A percentile compares a stretch with the other conserved stretches of the same genome.
Conservation (phyloP, 208 protist genomes). For the Leishmania major region DNA sequence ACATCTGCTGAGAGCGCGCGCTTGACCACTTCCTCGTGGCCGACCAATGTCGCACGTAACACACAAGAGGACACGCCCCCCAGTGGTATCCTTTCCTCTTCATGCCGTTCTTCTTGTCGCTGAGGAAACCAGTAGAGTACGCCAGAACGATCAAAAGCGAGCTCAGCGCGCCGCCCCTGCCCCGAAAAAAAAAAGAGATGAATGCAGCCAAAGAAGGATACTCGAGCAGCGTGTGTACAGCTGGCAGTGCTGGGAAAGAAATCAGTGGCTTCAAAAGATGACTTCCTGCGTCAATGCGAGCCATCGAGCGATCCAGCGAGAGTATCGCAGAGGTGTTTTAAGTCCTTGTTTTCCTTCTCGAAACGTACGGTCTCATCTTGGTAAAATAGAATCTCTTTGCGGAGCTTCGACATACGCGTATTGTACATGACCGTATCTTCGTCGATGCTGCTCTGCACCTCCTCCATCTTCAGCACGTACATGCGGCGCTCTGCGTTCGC, state of each 20-base stretch:
- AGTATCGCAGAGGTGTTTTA: slow-evolving; percentile 70
- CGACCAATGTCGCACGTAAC: neutral
- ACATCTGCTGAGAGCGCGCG: neutral
- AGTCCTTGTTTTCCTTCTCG: slow-evolving; percentile 73
- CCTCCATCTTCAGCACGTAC: slow-evolving; percentile 52
- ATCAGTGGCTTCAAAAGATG: too few relatives aligned
- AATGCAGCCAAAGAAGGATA: neutral
- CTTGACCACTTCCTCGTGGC: neutral
- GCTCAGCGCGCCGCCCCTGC: neutral
- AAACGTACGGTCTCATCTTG: slow-evolving; percentile 61
- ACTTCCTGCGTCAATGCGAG: slow-evolving; percentile 2
- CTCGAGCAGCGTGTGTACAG: neutral
- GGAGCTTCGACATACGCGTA: slow-evolving; percentile 54
- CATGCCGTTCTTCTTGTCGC: neutral
- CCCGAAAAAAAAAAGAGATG: neutral
- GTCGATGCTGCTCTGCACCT: slow-evolving; percentile 54
- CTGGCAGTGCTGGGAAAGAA: neutral
- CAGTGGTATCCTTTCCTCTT: neutral
- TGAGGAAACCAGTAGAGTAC: neutral
- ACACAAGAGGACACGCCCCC: neutral
- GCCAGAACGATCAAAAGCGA: neutral
- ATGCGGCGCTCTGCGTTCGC: slow-evolving; percentile 57
- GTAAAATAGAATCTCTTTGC: slow-evolving; percentile 65
- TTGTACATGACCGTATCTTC: slow-evolving; percentile 58
- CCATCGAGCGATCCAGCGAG: slow-evolving; percentile 50